Evolutionary conservation across 2,329 filamentous ascomycete species (phyloP).

Genomic region (Diaporthe capsici): DNA sequence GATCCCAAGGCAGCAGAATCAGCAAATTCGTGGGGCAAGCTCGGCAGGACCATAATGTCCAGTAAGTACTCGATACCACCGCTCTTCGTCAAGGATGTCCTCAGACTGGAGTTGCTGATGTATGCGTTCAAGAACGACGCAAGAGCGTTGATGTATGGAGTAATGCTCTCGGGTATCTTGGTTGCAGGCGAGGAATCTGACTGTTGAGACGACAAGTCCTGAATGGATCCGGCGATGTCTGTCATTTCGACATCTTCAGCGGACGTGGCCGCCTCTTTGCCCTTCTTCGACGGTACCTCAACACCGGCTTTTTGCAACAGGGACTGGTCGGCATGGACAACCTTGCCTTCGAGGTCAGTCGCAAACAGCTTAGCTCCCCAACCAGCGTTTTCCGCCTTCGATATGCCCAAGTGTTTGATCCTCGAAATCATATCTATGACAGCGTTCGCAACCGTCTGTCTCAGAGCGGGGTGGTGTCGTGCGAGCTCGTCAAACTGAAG

Average conservation of each 20-base stretch:
- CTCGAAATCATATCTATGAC: slow-evolving; percentile 90
- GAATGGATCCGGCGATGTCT: slow-evolving; percentile 60
- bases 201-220: background rate
- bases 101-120: slow-evolving; percentile 80
- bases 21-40: slow-evolving; percentile 81
- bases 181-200: slow-evolving; percentile 44
- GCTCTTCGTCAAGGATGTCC: slow-evolving; percentile 79
- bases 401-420: slow-evolving; percentile 80
- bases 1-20: slow-evolving; percentile 77
- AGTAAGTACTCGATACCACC: slow-evolving; percentile 88
- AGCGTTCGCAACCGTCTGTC: slow-evolving; percentile 84
- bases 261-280: slow-evolving; percentile 55
- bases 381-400: slow-evolving; percentile 76
- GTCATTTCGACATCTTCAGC: slow-evolving; percentile 76
- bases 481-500: slow-evolving; percentile 93
- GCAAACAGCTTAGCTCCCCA: slow-evolving; percentile 86
- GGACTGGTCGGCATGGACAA: slow-evolving; percentile 68
- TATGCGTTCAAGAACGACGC: slow-evolving; percentile 83
- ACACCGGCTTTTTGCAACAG: slow-evolving; percentile 48
- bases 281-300: slow-evolving; percentile 51
- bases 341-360: slow-evolving; percentile 69
- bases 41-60: slow-evolving; percentile 86
- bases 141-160: slow-evolving; percentile 81
- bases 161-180: slow-evolving; percentile 55
- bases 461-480: slow-evolving; percentile 89